Evolutionary conservation across 345 rosid species (phyloP), one percentile per base, ranked within the genome.

Genomic region (Turnera subulata): DNA sequence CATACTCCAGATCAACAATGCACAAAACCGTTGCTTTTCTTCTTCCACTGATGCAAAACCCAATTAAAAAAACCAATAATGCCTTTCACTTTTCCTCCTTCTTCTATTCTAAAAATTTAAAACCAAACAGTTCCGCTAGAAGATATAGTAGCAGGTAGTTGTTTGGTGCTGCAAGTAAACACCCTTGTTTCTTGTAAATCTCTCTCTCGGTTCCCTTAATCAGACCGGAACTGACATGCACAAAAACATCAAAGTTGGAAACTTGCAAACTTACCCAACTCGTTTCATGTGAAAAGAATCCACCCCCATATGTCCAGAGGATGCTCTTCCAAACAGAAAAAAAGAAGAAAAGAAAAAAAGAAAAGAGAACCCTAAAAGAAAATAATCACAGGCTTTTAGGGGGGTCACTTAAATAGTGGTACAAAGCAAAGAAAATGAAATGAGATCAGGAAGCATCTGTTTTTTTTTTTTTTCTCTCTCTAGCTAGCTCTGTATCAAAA

Each of bases 1-100:
- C 61, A 56, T 33, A 25, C 14, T 56, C 18, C 50, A 64, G 62
- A 56, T 49, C 62, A 47, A 12, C 39, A 25, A 49, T 25, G 51
- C 55, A 46, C 25, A 32, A 46, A 46, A 33, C 2, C 4, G 19
- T 8, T 21, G 9, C 1, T 15, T 21, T 15, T 62, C 18, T 43
- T 46, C 44, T 46, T 21, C 3, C 32, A 39, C 4, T 6, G 13
- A 35, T 2, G 6, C 29, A 54, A 48, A 33, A 61, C 57, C 57
- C 39, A 61, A 25, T 21, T n/a, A 46, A 58, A 46, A 52, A 18
- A 61, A 50, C 57, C 65, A 38, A 51, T 14, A 39, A 39, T 12
- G 23, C 20, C 42, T 29, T 29, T 18, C 14, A 12, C 17, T 33
- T 38, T 55, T 29, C 35, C 8, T 29, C 35, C 35, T 8, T 8